Evolutionary conservation across 2,329 filamentous ascomycete species (phyloP), one percentile per base, ranked within the genome.

Genomic region (Verticillium nubilum): DNA sequence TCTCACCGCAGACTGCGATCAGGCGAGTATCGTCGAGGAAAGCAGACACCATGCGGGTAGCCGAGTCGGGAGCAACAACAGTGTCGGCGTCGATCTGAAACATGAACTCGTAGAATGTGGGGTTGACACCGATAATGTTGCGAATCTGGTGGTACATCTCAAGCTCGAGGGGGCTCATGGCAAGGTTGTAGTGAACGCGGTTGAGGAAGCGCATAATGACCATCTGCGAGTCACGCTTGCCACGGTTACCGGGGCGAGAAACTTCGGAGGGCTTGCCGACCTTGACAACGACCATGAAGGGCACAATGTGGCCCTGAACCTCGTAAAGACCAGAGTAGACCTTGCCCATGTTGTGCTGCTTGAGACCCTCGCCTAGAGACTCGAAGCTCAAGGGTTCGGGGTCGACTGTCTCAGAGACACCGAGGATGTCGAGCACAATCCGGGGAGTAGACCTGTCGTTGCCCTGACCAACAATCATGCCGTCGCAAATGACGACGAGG

Each of bases 321-420:
- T 99, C 95, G 73, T 99, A 99, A 5, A 99, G 81, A 70, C 95
- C 95, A 23, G 95, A 97, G 77, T 99, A 99, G 65, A 97, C 87
- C 76, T 99, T 99, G 74, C 91, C 95, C 94, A 98, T 98, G 75
- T 99, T 99, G 80, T 98, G 95, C 74, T 98, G 95, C 78, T 96
- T 97, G 77, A 90, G 86, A 72, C 95, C 95, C 76, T 98, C 94
- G 61, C 95, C 95, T 35, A 99, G 84, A 70, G 92, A 94, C 73
- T 99, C 94, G 68, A 99, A 99, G 80, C 92, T 97, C 60, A 99
- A 82, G 2, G 95, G 92, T 72, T 98, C 94, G 0, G 96, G 95
- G 69, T 99, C 94, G 17, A 97, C 90, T 2, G 89, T 91, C 67
- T 97, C 93, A 1, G 92, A 90, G 29, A 99, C 95, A 64, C 95